A percentile compares a stretch with the other conserved stretches of the same genome.
Evolutionary conservation across 805 yeast genomes (phyloP).

Genomic region (Wickerhamomyces canadensis): DNA sequence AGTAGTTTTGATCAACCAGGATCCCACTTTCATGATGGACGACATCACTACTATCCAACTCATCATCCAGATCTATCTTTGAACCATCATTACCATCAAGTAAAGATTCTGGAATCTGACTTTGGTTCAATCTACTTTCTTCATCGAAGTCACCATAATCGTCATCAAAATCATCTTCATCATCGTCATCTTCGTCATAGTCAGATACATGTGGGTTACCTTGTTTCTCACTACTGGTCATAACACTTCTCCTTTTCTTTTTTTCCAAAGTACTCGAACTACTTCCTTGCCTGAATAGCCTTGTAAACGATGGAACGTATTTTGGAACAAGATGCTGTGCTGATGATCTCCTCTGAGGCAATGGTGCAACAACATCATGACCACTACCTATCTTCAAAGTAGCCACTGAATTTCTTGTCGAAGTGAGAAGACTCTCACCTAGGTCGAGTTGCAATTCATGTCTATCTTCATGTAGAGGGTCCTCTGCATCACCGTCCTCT

Average conservation of each 20-base stretch:
- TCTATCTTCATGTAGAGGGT: background rate
- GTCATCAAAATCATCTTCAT: slow-evolving; percentile 1
- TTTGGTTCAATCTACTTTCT: background rate
- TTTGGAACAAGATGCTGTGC: slow-evolving; percentile 1
- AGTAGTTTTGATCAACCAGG: slow-evolving; percentile 18
- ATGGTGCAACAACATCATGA: no score
- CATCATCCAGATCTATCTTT: slow-evolving; percentile 6
- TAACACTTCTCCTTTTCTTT: background rate
- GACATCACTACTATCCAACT: slow-evolving; percentile 1
- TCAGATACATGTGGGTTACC: background rate
- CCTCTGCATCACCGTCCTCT: slow-evolving; percentile 8
- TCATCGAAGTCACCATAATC: background rate
- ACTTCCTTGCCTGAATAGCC: slow-evolving; percentile 18
- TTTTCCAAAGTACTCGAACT: slow-evolving; percentile 13
- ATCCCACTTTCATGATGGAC: slow-evolving; percentile 15
- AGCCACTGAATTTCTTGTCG: background rate
- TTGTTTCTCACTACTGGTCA: background rate
- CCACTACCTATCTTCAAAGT: background rate
- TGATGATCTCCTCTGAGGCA: background rate
- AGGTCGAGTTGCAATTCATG: background rate
- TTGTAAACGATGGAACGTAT: slow-evolving; percentile 18
- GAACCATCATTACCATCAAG: background rate
- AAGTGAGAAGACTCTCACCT: background rate
- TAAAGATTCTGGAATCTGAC: background rate
- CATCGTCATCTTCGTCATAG: background rate